Evolutionary conservation across 805 yeast species (phyloP).

Genomic region (Suhomyces xylopsoci): DNA sequence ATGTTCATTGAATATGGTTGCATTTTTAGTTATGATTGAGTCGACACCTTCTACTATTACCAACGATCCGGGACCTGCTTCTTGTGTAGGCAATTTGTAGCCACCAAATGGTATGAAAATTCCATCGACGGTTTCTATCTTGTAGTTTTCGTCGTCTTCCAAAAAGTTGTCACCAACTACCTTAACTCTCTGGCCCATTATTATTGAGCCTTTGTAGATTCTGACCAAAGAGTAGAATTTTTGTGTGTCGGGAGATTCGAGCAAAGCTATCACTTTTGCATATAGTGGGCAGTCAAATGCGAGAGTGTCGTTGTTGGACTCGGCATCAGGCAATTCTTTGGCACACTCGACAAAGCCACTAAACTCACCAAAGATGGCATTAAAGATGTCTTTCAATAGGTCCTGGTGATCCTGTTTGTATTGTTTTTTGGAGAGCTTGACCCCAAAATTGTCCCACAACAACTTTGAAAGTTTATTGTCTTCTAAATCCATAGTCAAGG

Average conservation of each 20-base stretch:
- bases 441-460: slow-evolving; percentile 49
- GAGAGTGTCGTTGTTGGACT: slow-evolving; percentile 17
- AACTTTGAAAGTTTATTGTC: slow-evolving; percentile 35
- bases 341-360: slow-evolving; percentile 55
- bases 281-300: not conserved
- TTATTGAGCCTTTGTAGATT: slow-evolving; percentile 58
- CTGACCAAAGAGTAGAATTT: slow-evolving; percentile 58
- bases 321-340: slow-evolving; percentile 9
- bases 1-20: slow-evolving; percentile 45
- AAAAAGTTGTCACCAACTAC: slow-evolving; percentile 55
- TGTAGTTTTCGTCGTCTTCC: slow-evolving; percentile 53
- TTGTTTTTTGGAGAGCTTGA: slow-evolving; percentile 37
- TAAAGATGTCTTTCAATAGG: slow-evolving; percentile 53
- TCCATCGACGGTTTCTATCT: slow-evolving; percentile 37
- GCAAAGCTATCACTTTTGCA: slow-evolving; percentile 47
- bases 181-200: slow-evolving; percentile 44
- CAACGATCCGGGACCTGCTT: slow-evolving; percentile 62
- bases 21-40: slow-evolving; percentile 53
- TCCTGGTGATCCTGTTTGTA: slow-evolving; percentile 56
- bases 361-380: slow-evolving; percentile 49
- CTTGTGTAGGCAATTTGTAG: slow-evolving; percentile 54
- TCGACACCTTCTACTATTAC: slow-evolving; percentile 68
- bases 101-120: slow-evolving; percentile 66
- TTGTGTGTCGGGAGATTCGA: slow-evolving; percentile 52
- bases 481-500: slow-evolving; percentile 51